Base-by-base conservation (phyloP, 495 filamentous ascomycete genomes). In the Xylaria venustula region DNA sequence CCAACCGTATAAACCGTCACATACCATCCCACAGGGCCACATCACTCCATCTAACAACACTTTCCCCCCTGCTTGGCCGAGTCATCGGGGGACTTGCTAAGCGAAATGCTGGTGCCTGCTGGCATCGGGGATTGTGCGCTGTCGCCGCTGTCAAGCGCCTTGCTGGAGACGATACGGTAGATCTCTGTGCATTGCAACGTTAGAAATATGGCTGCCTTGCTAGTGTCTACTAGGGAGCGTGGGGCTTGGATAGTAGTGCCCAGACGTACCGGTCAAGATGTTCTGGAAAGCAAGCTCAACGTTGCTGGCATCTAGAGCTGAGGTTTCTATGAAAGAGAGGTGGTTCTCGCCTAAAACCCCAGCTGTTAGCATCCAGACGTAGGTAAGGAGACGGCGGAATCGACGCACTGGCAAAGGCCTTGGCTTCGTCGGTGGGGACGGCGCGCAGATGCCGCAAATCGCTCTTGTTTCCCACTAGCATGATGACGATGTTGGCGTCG, bases 281-380 rank as follows among this genome's bases (percentile, higher is more conserved):
- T 98, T 98, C 77, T 98, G 94, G 85, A 99, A 99, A 55, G 95
- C 94, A 71, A 99, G 88, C 81, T 99, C 95, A 61, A 99, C 95
- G 72, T 99, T 99, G 82, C 91, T 98, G 64, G 95, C 95, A 71
- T 99, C 95, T 63, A 99, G 87, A 45, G 95, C 95, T 45, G 95
- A 99, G 14, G 95, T 99, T 82, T 99, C 95, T 77, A 99, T 99
- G 74, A 99, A 97, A 42, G 91, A 95, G 25, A 97, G 82, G 69
- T 94, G 91, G 77, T 96, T 95, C 72, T 97, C 92, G 81, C 89
- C 91, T 96, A 17, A 64, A 22, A 20, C 63, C 74, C 44, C 67
- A 23, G 23, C 30, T 49, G 61, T 77, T 64, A 73, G 65, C 53
- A 59, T 9, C 60, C 56, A 28, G 30, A 44, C 3, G 37, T 14